Evolutionary conservation across 306 rosid genomes (phyloP), one percentile per base, ranked within the genome.

Genomic region (Trifolium dubium): DNA sequence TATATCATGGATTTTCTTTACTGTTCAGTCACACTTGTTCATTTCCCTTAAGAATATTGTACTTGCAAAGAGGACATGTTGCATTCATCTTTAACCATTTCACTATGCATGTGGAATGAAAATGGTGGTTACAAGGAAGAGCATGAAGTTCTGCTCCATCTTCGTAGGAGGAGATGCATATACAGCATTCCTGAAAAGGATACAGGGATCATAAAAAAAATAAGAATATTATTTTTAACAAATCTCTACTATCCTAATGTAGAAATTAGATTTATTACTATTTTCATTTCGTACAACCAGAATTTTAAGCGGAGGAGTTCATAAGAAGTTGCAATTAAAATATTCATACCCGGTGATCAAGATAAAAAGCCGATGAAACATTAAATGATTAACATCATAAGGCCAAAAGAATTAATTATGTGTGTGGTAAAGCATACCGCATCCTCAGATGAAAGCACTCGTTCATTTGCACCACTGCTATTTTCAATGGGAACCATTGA

Each of bases 11-110:
- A 30, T 59, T 31, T 59, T 30, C 65, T 59, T 31, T 59, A 59
- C 65, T 30, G 29, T 59, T 56, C 18, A 59, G 34, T 75, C 83
- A 93, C 73, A 87, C 92, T 69, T 81, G 91, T 61, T 89, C 96
- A 56, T 58, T 83, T 73, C 93, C 92, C 74, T 89, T 89, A 19
- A 89, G 90, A 84, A 93, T 89, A 79, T 91, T 88, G 86, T 61
- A 91, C 82, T 93, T 93, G 91, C 98, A 93, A 79, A 91, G 97
- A 54, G 98, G 97, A 80, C 98, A 93, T 49, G 97, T 93, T 50
- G 98, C 98, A 76, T 93, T 93, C 92, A 93, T 89, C 87, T 87
- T 91, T 51, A 93, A 82, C 98, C 98, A 93, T 79, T 91, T 93
- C 77, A 83, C 85, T 66, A 91, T 91, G 80, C 98, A 93, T 3